These are phyloP conservation scores for Asparagopsis taxiformis DNA, from an alignment of 31 red algal species.

Conservation along the genomic window DNA sequence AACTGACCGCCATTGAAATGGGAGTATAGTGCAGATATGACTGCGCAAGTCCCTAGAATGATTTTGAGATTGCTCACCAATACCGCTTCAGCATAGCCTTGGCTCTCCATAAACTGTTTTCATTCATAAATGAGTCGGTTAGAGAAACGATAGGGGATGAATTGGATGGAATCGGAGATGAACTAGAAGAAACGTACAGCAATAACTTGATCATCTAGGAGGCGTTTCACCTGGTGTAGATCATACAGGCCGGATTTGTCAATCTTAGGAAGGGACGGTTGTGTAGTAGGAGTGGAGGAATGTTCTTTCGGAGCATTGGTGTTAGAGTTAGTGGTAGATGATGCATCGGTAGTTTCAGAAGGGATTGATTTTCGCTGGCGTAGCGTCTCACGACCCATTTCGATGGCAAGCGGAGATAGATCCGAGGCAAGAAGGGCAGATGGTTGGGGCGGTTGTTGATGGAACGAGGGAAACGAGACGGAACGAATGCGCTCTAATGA, in stretches of 20 bases:
- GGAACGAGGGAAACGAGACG: background rate
- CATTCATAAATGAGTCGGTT: too few species aligned
- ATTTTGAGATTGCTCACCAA: constrained; percentile 52
- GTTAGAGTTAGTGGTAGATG: too few species aligned
- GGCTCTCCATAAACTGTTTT: constrained; percentile 62
- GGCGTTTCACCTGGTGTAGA: constrained; percentile 48
- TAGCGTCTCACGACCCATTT: too few species aligned
- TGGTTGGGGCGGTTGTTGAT: background rate
- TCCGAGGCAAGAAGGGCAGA: too few species aligned
- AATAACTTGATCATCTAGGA: constrained; percentile 63
- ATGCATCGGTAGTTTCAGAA: too few species aligned
- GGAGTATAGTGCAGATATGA: constrained; percentile 43
- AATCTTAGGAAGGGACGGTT: constrained; percentile 4
- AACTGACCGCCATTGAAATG: constrained; percentile 53
- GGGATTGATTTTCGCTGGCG: constrained; percentile 5
- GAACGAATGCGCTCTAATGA: background rate
- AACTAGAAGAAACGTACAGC: constrained; percentile 47
- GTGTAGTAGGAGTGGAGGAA: background rate
- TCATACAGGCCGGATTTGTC: constrained; percentile 68
- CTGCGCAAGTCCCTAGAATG: constrained; percentile 33
- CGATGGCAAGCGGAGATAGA: too few species aligned
- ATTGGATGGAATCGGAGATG: too few species aligned
- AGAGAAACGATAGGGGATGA: too few species aligned
- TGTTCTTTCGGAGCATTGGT: too few species aligned
- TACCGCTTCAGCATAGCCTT: constrained; percentile 39